Conservation (phyloP, 2,329 filamentous ascomycete species). For the Mycosphaerella sp. region DNA sequence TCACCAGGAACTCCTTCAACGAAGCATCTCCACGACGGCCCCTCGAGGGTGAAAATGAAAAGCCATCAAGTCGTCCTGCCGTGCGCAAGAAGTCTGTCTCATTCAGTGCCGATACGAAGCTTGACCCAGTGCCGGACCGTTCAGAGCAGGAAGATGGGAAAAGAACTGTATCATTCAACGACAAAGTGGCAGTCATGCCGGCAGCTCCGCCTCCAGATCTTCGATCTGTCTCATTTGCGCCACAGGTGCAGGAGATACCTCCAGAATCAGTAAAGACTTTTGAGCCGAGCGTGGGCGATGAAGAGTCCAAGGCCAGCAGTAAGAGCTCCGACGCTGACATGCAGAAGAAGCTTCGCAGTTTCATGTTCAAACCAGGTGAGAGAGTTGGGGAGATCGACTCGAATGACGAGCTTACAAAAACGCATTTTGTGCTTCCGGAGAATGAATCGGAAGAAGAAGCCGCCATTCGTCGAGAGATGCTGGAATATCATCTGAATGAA, state of each 20-base stretch:
- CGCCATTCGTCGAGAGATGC: slow-evolving; percentile 75
- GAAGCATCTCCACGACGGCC: slow-evolving; percentile 7
- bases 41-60: slow-evolving; percentile 6
- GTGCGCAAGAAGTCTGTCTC: slow-evolving; percentile 52
- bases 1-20: slow-evolving; percentile 5
- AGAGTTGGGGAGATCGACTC: slow-evolving; percentile 42
- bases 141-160: slow-evolving; percentile 31
- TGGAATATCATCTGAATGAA: slow-evolving; percentile 81
- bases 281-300: neutral
- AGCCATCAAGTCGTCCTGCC: slow-evolving; percentile 14
- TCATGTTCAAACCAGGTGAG: slow-evolving; percentile 33
- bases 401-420: slow-evolving; percentile 37
- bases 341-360: slow-evolving; percentile 27
- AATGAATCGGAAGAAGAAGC: slow-evolving; percentile 78
- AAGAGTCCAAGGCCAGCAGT: neutral
- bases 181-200: slow-evolving; percentile 34
- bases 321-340: slow-evolving; percentile 12
- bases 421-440: slow-evolving; percentile 57
- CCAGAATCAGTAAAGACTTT: slow-evolving; percentile 8
- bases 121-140: slow-evolving; percentile 34
- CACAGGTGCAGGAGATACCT: slow-evolving; percentile 32
- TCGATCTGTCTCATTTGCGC: slow-evolving; percentile 32
- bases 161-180: slow-evolving; percentile 33
- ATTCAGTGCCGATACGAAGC: slow-evolving; percentile 57
- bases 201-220: slow-evolving; percentile 32